phyloP scores from a whole-genome alignment of 257 asterid species.

The Jacaranda mimosifolia region DNA sequence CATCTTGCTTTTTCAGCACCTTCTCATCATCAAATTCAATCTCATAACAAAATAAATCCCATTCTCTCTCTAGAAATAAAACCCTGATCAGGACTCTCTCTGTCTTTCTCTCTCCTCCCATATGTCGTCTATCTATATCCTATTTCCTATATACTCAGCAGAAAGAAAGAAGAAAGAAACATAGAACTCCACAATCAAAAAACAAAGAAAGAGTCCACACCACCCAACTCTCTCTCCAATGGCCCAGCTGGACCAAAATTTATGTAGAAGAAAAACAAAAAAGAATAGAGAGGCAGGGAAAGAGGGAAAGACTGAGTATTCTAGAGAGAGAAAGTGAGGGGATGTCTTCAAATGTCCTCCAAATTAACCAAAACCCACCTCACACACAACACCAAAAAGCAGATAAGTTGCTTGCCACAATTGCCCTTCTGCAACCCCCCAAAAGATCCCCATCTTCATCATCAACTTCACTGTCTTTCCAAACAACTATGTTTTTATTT shows the following conservation, averaged over 20 bases:
- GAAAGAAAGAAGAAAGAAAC: constrained; percentile 34
- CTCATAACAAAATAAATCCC: background rate
- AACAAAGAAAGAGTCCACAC: constrained; percentile 39
- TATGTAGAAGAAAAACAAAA: constrained; percentile 29
- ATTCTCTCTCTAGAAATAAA: constrained; percentile 36
- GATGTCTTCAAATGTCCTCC: constrained; percentile 50
- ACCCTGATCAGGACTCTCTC: constrained; percentile 16
- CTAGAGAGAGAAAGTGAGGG: constrained; percentile 21
- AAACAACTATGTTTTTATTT: constrained; percentile 47
- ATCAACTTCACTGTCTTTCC: constrained; percentile 61
- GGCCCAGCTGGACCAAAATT: constrained; percentile 70
- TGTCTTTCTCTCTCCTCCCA: constrained; percentile 44
- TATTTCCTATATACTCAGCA: constrained; percentile 16
- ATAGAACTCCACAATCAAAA: constrained; percentile 21
- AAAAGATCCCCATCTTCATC: constrained; percentile 66
- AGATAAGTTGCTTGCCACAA: constrained; percentile 57
- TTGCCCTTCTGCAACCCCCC: constrained; percentile 91
- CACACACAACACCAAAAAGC: constrained; percentile 46
- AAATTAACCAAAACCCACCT: constrained; percentile 54
- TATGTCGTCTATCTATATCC: background rate
- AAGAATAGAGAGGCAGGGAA: background rate
- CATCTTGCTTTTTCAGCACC: constrained; percentile 48
- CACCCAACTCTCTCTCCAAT: constrained; percentile 41
- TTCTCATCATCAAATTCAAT: constrained; percentile 30
- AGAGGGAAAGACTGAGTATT: constrained; percentile 14